Base-by-base conservation (phyloP, 1,139 yeast species). In the Taphrina wiesneri region DNA sequence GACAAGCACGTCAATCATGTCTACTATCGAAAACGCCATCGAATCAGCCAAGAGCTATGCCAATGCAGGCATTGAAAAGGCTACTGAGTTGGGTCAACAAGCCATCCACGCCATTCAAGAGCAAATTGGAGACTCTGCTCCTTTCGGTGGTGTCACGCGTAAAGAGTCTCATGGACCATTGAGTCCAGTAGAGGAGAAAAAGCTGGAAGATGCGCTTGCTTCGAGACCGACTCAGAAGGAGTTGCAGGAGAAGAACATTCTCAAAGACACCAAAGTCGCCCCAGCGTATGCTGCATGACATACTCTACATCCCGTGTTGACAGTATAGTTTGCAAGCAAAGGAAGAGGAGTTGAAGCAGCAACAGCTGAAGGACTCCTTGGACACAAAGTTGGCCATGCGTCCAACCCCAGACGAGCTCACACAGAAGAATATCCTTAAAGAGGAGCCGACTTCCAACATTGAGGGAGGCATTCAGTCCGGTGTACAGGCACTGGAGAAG, bases 161-260 rank as follows among this genome's bases (percentile, higher is more conserved):
- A 54, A 54, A 21, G 59, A 21, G 41, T 39, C 59, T 13, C 28
- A 36, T n/a, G 64, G 64, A 3, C 64, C 64, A 13, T 26, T 60
- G 41, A 19, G 45, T 26, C 57, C 56, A 3, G 41, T 41, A 25
- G 64, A 60, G 41, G 64, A 60, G 51, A 41, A 36, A 39, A 60
- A 60, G 32, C 19, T 60, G 52, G 64, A 49, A 26, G 56, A 49
- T 41, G 46, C 56, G 32, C 36, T 60, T 46, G 64, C 64, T 17
- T 46, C 51, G 28, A 36, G 64, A 53, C 64, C 64, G 23, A 60
- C 57, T 6, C 41, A 54, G 43, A 39, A 60, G 41, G 64, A 60
- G 28, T 32, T 60, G 52, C 56, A 51, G 43, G 64, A 60, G 30
- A 60, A 60, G 57, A 60, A 60, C 25, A 60, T 60, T 34, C 64